phyloP scores from a whole-genome alignment of 805 yeast genomes.

The Sugiyamaella mastotermitis region DNA sequence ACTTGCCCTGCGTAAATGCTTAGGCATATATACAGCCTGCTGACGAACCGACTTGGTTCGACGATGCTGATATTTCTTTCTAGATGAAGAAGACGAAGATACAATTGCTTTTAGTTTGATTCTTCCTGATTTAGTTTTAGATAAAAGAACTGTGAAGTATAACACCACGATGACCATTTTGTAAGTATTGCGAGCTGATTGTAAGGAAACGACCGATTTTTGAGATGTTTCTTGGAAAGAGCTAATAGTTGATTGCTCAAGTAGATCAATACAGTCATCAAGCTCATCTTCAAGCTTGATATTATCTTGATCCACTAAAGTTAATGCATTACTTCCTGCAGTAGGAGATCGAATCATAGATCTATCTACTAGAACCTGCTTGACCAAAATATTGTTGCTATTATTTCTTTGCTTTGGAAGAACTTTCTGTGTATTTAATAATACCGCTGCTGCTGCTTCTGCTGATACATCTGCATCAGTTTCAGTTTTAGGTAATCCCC shows the following conservation, averaged over 20 bases:
- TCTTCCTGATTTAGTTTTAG: background rate
- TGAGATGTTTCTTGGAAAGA: background rate
- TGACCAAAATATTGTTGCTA: too few relatives aligned
- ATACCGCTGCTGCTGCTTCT: too few relatives aligned
- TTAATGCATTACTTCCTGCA: background rate
- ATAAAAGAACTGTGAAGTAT: slow-evolving; percentile 5
- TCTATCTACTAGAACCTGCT: too few relatives aligned
- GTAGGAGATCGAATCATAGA: background rate
- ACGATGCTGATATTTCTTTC: background rate
- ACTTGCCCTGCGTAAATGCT: too few relatives aligned
- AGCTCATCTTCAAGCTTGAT: slow-evolving; percentile 5
- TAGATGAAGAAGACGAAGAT: background rate
- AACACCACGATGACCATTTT: slow-evolving; percentile 8
- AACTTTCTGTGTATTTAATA: too few relatives aligned
- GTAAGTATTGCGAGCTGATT: too few relatives aligned
- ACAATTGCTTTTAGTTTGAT: background rate
- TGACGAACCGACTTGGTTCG: background rate
- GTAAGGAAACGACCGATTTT: too few relatives aligned
- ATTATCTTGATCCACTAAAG: background rate
- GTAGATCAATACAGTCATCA: slow-evolving; percentile 20
- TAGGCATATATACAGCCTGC: background rate
- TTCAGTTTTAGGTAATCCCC: slow-evolving; percentile 26
- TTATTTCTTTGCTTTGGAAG: too few relatives aligned
- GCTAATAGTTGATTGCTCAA: slow-evolving; percentile 1
- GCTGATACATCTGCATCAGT: slow-evolving; percentile 7